A percentile compares a stretch with the other conserved stretches of the same genome.
Evolutionary conservation across 208 protist species (phyloP).

Genomic region (Kentomonas sorsogonicus): DNA sequence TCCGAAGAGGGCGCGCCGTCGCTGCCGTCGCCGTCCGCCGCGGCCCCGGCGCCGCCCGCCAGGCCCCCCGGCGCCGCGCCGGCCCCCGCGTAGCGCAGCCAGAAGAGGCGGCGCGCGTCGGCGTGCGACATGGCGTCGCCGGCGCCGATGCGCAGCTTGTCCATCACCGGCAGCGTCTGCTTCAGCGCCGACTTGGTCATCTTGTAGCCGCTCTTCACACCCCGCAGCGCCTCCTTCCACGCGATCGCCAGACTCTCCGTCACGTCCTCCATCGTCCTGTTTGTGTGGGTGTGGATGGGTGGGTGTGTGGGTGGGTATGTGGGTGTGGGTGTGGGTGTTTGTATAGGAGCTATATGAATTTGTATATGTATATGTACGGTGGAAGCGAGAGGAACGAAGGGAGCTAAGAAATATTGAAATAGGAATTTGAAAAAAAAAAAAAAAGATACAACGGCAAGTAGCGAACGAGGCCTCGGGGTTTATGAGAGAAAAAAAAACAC

Average conservation of each 20-base stretch:
- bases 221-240: constrained; percentile 69
- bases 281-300: neutral
- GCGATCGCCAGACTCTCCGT: constrained; percentile 49
- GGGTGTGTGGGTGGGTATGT: too few species aligned
- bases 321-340: constrained; percentile 1
- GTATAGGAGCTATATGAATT: constrained; percentile 1
- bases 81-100: constrained; percentile 59
- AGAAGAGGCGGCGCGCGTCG: constrained; percentile 57
- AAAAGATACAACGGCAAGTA: too few species aligned
- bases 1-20: constrained; percentile 40
- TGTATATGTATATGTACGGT: constrained; percentile 1
- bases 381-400: constrained; percentile 11
- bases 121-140: constrained; percentile 29
- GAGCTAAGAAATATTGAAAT: neutral
- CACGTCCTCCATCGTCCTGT: constrained; percentile 56
- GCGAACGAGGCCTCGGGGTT: neutral
- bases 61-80: constrained; percentile 39
- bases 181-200: constrained; percentile 67
- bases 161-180: constrained; percentile 51
- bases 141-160: constrained; percentile 21
- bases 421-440: too few species aligned
- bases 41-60: constrained; percentile 21
- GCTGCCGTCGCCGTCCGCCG: constrained; percentile 37
- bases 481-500: constrained; percentile 15
- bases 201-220: constrained; percentile 62